These are phyloP conservation scores for Pestalotiopsis sp. DNA, from an alignment of 2,329 filamentous ascomycete species.

Conservation along the genomic window DNA sequence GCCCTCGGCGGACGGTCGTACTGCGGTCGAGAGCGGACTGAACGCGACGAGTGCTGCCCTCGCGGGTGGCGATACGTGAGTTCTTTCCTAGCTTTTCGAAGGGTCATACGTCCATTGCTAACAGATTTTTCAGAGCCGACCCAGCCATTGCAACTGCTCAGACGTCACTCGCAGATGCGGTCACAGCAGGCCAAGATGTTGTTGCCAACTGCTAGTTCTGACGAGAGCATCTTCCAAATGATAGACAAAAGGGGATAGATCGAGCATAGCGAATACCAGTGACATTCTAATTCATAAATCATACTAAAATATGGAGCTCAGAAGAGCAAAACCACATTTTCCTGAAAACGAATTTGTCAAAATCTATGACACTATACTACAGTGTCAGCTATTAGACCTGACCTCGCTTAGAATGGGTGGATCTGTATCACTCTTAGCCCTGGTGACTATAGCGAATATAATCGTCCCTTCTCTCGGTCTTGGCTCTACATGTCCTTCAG, in stretches of 20 bases:
- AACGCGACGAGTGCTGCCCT: slow-evolving; percentile 13
- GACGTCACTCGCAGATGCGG: slow-evolving; percentile 10
- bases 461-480: too few relatives aligned
- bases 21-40: slow-evolving; percentile 13
- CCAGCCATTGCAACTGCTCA: slow-evolving; percentile 12
- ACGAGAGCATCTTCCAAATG: not conserved
- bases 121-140: slow-evolving; percentile 4
- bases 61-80: slow-evolving; percentile 12
- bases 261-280: not conserved
- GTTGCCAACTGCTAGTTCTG: slow-evolving; percentile 12
- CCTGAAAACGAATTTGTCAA: too few relatives aligned
- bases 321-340: too few relatives aligned
- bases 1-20: slow-evolving; percentile 9
- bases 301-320: too few relatives aligned
- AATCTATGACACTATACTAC: too few relatives aligned
- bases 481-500: too few relatives aligned
- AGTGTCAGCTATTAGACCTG: too few relatives aligned
- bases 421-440: too few relatives aligned
- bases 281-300: not conserved
- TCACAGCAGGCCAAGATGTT: slow-evolving; percentile 13
- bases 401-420: too few relatives aligned
- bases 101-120: not conserved
- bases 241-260: not conserved
- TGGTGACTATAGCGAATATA: too few relatives aligned
- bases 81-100: not conserved